Conservation (phyloP, 2,329 filamentous ascomycete genomes). For the Aureobasidium sp. region DNA sequence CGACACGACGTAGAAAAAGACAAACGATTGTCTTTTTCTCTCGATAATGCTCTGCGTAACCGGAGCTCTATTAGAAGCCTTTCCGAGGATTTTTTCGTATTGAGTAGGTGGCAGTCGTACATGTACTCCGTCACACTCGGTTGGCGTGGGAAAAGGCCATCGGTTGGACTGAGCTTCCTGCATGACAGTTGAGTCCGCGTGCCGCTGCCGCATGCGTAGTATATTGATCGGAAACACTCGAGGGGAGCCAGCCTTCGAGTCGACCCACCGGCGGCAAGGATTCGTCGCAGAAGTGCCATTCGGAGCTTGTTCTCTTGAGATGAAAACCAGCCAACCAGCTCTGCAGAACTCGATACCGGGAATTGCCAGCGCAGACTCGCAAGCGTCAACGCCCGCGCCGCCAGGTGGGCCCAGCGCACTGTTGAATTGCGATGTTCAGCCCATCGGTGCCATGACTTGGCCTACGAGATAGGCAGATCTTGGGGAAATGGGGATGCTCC, state of each 20-base stretch:
- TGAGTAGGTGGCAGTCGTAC: not conserved
- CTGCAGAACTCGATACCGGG: not conserved
- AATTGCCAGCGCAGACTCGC: not conserved
- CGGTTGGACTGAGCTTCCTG: constrained; percentile 1
- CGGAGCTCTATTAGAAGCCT: not conserved
- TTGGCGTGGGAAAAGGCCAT: not conserved
- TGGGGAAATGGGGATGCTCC: constrained; percentile 3
- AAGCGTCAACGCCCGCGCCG: not conserved
- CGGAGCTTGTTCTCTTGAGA: not conserved
- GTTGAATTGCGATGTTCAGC: constrained; percentile 7
- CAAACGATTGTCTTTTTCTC: not conserved
- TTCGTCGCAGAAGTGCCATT: not conserved
- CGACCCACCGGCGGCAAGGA: not conserved
- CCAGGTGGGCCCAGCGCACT: not conserved
- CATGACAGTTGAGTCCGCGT: constrained; percentile 7
- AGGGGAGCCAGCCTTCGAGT: not conserved
- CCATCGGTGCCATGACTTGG: not conserved
- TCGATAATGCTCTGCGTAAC: not conserved
- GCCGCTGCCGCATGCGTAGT: not conserved
- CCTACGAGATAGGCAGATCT: not conserved
- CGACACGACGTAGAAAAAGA: not conserved
- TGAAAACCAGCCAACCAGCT: not conserved
- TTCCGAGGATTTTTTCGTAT: not conserved
- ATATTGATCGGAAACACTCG: not conserved
- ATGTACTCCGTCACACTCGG: constrained; percentile 4